A percentile compares a stretch with the other conserved stretches of the same genome.
Evolutionary conservation across 768 basidiomycete genomes (phyloP).

Genomic region (Auricularia sp.): DNA sequence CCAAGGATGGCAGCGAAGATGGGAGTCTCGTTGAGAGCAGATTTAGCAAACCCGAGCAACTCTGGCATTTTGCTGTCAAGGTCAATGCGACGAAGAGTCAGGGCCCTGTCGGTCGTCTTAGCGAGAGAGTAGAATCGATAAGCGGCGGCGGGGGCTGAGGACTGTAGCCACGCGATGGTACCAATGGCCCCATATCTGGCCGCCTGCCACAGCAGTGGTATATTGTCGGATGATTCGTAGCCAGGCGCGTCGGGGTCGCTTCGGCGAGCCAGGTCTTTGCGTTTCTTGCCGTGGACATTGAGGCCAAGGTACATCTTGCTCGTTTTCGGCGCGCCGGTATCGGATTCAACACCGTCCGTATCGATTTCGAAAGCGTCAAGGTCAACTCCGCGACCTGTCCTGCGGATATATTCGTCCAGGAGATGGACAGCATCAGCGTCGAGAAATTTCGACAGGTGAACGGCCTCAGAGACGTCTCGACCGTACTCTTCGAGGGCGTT

Average conservation of each 20-base stretch:
- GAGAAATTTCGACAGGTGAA: constrained; percentile 24
- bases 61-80: constrained; percentile 33
- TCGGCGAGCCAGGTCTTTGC: constrained; percentile 40
- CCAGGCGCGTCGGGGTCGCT: constrained; percentile 37
- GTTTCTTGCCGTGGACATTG: constrained; percentile 55
- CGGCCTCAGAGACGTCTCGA: constrained; percentile 12
- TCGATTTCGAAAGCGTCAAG: constrained; percentile 4
- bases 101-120: constrained; percentile 34
- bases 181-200: constrained; percentile 14
- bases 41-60: constrained; percentile 44
- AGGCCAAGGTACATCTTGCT: constrained; percentile 43
- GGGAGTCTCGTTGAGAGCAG: constrained; percentile 42
- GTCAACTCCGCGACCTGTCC: constrained; percentile 31
- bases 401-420: constrained; percentile 48
- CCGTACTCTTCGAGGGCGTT: constrained; percentile 21
- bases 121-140: constrained; percentile 40
- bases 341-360: constrained; percentile 22
- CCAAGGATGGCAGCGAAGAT: constrained; percentile 36
- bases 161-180: constrained; percentile 39
- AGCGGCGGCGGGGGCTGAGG: constrained; percentile 38
- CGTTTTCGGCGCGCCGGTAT: constrained; percentile 23
- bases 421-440: constrained; percentile 36
- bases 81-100: constrained; percentile 30
- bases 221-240: constrained; percentile 1
- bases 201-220: constrained; percentile 37